Conservation (phyloP, 768 basidiomycete species). For the Hortiboletus flavorubellus region DNA sequence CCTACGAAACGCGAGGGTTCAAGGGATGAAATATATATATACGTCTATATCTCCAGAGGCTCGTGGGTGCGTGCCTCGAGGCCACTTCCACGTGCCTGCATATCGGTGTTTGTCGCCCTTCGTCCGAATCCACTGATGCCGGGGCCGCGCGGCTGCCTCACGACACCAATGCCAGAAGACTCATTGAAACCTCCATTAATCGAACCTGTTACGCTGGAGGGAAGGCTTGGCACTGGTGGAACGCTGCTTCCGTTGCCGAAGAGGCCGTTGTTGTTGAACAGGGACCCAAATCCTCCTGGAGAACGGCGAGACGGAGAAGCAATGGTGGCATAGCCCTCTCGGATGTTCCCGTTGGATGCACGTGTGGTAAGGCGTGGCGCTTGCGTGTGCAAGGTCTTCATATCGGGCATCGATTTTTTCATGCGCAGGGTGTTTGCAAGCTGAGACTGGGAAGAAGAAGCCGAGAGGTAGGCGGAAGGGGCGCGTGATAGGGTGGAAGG, state of each 20-base stretch:
- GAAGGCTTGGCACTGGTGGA: constrained; percentile 80
- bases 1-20: constrained; percentile 9
- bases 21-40: not conserved
- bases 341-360: constrained; percentile 85
- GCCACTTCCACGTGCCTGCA: constrained; percentile 54
- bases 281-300: constrained; percentile 64
- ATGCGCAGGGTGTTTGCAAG: constrained; percentile 62
- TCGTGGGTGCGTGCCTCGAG: constrained; percentile 85
- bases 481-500: constrained; percentile 67
- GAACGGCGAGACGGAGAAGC: constrained; percentile 78
- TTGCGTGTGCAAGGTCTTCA: constrained; percentile 81
- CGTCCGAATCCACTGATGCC: constrained; percentile 74
- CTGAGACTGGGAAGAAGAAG: constrained; percentile 43
- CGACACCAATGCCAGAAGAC: constrained; percentile 45
- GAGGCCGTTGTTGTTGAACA: constrained; percentile 47
- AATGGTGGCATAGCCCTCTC: constrained; percentile 82
- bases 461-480: constrained; percentile 74
- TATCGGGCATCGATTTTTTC: constrained; percentile 99
- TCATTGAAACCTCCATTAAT: constrained; percentile 46
- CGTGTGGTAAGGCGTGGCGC: constrained; percentile 77
- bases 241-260: constrained; percentile 39
- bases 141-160: constrained; percentile 85
- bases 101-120: constrained; percentile 35
- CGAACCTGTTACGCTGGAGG: constrained; percentile 47
- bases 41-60: constrained; percentile 71